Evolutionary conservation across 257 asterid genomes (phyloP), one percentile per base, ranked within the genome.

Genomic region (Solanum dulcamara): DNA sequence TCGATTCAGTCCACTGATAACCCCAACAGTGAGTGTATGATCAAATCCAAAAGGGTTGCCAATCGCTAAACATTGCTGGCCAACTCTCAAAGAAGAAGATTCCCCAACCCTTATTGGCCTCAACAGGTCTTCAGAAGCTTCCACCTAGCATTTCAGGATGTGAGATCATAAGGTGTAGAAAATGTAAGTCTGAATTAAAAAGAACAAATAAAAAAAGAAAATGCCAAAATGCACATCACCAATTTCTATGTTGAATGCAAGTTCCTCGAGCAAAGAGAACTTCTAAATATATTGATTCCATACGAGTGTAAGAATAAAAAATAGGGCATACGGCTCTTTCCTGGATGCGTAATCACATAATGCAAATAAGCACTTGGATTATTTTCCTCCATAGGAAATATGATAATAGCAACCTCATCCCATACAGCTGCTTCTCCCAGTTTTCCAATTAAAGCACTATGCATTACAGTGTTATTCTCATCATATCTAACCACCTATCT

Each of bases 21-120:
- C 97, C 70, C 99, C 99, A 82, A 93, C 97, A 9, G 99, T 96
- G 86, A 96, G 99, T 4, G 99, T 95, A 91, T 96, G 99, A 85
- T 96, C 99, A 66, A 96, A 96, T 66, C 99, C 99, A 89, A 96
- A 96, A 44, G 99, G 98, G 84, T 96, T 96, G 88, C 99, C 99
- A 68, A 96, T 96, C 68, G 99, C 99, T 84, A 96, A 87, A 89
- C 99, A 95, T 88, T 92, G 94, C 62, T 96, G 99, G 81, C 99
- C 99, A 74, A 96, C 99, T 92, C 87, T 94, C 64, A 96, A 89
- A 75, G 93, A 92, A 51, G 94, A 90, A 33, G 99, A 96, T 83
- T 91, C 60, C 11, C 99, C 99, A 20, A 94, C 92, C 84, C 91
- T 91, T 28, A 93, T 92, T 48, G 99, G 97, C 86, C 89, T 94